A percentile compares a stretch with the other conserved stretches of the same genome.
These are phyloP conservation scores for Mollisia scopiformis DNA, from an alignment of 2,329 filamentous ascomycete species.

Conservation along the genomic window DNA sequence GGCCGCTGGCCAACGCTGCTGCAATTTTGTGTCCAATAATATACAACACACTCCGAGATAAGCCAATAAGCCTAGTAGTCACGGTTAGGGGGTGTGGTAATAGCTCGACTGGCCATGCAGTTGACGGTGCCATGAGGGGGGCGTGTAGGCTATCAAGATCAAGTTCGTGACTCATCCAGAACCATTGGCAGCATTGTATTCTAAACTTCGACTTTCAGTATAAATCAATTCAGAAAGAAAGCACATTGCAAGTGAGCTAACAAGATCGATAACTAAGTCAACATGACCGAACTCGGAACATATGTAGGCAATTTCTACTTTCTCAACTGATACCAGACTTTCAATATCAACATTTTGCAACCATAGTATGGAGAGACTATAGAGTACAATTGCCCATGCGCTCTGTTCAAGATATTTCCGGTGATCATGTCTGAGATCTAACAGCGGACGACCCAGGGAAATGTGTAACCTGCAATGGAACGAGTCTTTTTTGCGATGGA, in stretches of 20 bases:
- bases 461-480: slow-evolving; percentile 14
- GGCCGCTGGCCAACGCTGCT: slow-evolving; percentile 43
- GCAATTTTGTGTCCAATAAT: slow-evolving; percentile 50
- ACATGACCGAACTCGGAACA: no score
- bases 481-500: neutral
- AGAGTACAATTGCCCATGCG: slow-evolving; percentile 4
- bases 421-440: slow-evolving; percentile 18
- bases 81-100: slow-evolving; percentile 57
- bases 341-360: slow-evolving; percentile 23
- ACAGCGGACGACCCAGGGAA: slow-evolving; percentile 27
- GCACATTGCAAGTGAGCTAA: slow-evolving; percentile 35
- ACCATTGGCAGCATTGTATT: slow-evolving; percentile 31
- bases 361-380: slow-evolving; percentile 16
- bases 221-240: slow-evolving; percentile 38
- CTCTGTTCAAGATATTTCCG: slow-evolving; percentile 5
- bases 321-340: slow-evolving; percentile 20
- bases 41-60: slow-evolving; percentile 54
- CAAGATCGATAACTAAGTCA: slow-evolving; percentile 35
- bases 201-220: slow-evolving; percentile 35
- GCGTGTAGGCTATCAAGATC: slow-evolving; percentile 51
- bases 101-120: slow-evolving; percentile 57
- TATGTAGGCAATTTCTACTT: no score
- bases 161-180: slow-evolving; percentile 39
- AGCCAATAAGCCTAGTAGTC: slow-evolving; percentile 50
- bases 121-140: slow-evolving; percentile 49